Evolutionary conservation across 495 filamentous ascomycete genomes (phyloP).

Genomic region (Penicillium crystallinum): DNA sequence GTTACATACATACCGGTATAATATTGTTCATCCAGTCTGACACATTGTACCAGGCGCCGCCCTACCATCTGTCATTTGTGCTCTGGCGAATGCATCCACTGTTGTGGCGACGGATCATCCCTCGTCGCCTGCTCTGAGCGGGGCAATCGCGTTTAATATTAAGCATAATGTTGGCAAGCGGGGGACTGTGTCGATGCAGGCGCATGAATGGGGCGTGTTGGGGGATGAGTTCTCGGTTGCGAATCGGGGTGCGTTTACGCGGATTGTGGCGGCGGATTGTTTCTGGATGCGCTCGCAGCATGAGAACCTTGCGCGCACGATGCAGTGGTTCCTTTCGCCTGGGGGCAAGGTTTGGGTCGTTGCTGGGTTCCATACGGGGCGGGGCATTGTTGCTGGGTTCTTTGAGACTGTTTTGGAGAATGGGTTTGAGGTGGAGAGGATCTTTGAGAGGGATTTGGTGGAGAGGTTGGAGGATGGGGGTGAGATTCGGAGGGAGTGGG

Average conservation of each 20-base stretch:
- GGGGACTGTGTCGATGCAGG: conserved; percentile 42
- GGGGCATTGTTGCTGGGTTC: conserved; percentile 64
- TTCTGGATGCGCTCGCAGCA: conserved; percentile 83
- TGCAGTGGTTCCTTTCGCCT: conserved; percentile 64
- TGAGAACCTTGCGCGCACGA: conserved; percentile 60
- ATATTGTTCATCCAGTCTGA: no score
- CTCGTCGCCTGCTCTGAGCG: conserved; percentile 54
- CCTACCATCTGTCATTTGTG: conserved; percentile 64
- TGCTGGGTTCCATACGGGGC: conserved; percentile 80
- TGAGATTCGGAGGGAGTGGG: conserved; percentile 61
- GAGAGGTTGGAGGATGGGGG: conserved; percentile 46
- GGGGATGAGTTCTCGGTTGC: conserved; percentile 46
- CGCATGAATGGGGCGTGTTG: conserved; percentile 72
- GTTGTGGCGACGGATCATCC: conserved; percentile 79
- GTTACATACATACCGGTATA: conserved; percentile 23
- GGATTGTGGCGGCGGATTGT: conserved; percentile 77
- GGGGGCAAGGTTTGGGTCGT: conserved; percentile 59
- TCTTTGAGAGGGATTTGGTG: conserved; percentile 71
- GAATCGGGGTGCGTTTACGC: conserved; percentile 52
- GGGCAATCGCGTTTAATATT: conserved; percentile 60
- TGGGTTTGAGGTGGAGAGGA: conserved; percentile 63
- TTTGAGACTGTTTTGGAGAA: conserved; percentile 54
- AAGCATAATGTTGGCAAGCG: conserved; percentile 41
- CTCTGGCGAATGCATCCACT: conserved; percentile 55
- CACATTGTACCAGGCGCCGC: conserved; percentile 58